A percentile compares a stretch with the other conserved stretches of the same genome.
phyloP scores from a whole-genome alignment of 768 basidiomycete species.

The Paxillus rubicundulus region DNA sequence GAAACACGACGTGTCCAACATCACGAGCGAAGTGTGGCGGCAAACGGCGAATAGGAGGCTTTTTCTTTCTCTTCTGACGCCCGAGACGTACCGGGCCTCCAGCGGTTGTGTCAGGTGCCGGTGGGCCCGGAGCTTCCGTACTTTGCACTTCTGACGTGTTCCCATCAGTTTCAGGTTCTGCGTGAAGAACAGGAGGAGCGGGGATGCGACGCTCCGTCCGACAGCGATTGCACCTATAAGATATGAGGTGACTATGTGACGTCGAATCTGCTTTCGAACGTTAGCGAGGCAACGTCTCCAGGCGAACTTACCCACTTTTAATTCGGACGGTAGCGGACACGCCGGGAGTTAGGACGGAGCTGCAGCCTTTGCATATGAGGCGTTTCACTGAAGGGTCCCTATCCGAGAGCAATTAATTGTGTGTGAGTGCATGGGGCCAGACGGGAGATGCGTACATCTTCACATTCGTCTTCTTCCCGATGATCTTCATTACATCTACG shows the following conservation, averaged over 20 bases:
- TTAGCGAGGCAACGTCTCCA: neutral
- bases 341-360: conserved; percentile 64
- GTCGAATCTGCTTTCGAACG: conserved; percentile 35
- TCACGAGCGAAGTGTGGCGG: conserved; percentile 63
- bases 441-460: conserved; percentile 56
- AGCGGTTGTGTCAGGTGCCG: neutral
- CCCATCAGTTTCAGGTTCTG: neutral
- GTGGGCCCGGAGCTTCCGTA: neutral
- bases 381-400: conserved; percentile 88
- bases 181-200: conserved; percentile 47
- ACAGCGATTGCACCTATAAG: conserved; percentile 61
- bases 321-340: conserved; percentile 61
- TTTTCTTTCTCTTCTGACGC: conserved; percentile 17
- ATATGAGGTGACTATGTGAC: conserved; percentile 52
- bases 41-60: conserved; percentile 33
- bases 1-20: conserved; percentile 64
- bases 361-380: conserved; percentile 70
- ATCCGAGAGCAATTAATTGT: neutral
- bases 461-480: conserved; percentile 74
- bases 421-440: neutral
- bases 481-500: conserved; percentile 59
- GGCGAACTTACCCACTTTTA: conserved; percentile 48
- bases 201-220: conserved; percentile 61
- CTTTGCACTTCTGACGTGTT: neutral
- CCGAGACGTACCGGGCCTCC: neutral